Evolutionary conservation across 108 stramenopile species (phyloP).

Genomic region (Nitzschia sp.): DNA sequence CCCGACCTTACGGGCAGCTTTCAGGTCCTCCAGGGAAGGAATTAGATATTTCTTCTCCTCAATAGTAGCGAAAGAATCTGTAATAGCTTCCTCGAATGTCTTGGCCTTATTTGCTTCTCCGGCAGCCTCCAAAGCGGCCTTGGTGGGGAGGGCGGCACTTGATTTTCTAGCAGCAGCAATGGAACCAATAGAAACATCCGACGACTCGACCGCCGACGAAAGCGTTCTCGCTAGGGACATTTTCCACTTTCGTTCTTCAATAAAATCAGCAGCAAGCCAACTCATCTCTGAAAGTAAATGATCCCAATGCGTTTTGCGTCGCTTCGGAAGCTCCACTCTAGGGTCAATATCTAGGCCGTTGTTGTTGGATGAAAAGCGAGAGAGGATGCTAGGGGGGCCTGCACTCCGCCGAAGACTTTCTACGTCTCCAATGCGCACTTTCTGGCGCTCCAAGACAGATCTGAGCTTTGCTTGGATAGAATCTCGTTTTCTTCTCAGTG

Average conservation of each 20-base stretch:
- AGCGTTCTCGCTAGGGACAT: constrained; percentile 47
- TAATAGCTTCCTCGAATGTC: neutral
- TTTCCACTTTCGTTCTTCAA: constrained; percentile 91
- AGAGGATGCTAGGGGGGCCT: neutral
- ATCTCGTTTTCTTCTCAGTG: constrained; percentile 44
- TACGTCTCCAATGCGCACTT: neutral
- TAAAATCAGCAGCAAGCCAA: constrained; percentile 88
- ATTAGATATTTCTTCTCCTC: neutral
- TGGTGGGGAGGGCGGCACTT: neutral
- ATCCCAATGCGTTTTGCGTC: constrained; percentile 88
- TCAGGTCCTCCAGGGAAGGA: constrained; percentile 11
- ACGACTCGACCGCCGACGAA: constrained; percentile 22
- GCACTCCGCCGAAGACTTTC: neutral
- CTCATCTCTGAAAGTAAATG: constrained; percentile 84
- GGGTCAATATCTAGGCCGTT: constrained; percentile 8
- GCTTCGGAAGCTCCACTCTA: constrained; percentile 41
- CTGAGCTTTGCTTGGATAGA: constrained; percentile 25
- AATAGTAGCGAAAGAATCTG: neutral
- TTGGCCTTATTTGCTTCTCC: neutral
- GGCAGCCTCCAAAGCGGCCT: neutral
- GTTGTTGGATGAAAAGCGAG: neutral
- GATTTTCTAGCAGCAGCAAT: neutral
- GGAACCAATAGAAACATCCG: neutral
- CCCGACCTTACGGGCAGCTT: neutral
- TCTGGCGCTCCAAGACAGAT: neutral